Conservation (phyloP, 495 filamentous ascomycete species). For the Penicillium lividum region DNA sequence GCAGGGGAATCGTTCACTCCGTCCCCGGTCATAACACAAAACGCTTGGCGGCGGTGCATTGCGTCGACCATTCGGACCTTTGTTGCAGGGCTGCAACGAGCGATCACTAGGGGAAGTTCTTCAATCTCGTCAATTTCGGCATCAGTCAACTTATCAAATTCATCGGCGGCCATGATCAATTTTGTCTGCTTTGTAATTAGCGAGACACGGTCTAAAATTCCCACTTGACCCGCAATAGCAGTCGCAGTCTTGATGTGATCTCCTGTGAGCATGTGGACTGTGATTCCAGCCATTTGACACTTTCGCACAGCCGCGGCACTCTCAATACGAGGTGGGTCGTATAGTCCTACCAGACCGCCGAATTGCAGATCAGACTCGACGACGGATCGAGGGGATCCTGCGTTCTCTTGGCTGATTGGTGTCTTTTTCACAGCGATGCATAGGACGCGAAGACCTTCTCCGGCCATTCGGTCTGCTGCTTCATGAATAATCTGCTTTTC, state of each 20-base stretch:
- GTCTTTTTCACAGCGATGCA: constrained; percentile 62
- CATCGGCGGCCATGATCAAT: constrained; percentile 61
- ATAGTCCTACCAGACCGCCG: constrained; percentile 61
- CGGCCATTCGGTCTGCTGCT: constrained; percentile 63
- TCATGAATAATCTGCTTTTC: constrained; percentile 57
- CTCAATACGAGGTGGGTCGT: constrained; percentile 70
- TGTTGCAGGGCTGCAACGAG: constrained; percentile 66
- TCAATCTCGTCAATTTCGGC: constrained; percentile 61
- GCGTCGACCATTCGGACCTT: constrained; percentile 74
- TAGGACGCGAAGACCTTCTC: constrained; percentile 77
- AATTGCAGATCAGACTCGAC: constrained; percentile 59
- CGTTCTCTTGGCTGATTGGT: constrained; percentile 22
- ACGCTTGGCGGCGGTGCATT: constrained; percentile 63
- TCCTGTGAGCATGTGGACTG: constrained; percentile 71
- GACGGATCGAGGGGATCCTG: constrained; percentile 35
- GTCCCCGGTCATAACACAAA: constrained; percentile 75
- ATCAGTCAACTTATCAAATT: constrained; percentile 63
- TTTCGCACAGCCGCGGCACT: constrained; percentile 51
- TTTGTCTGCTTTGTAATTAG: constrained; percentile 51
- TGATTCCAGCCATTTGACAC: constrained; percentile 64
- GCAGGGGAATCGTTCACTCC: constrained; percentile 86
- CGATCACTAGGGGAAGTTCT: constrained; percentile 66
- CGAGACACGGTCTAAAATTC: constrained; percentile 54
- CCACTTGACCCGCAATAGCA: constrained; percentile 64
- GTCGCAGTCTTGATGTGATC: constrained; percentile 64